Conservation (phyloP, 306 rosid genomes). For the Mimosa pudica region DNA sequence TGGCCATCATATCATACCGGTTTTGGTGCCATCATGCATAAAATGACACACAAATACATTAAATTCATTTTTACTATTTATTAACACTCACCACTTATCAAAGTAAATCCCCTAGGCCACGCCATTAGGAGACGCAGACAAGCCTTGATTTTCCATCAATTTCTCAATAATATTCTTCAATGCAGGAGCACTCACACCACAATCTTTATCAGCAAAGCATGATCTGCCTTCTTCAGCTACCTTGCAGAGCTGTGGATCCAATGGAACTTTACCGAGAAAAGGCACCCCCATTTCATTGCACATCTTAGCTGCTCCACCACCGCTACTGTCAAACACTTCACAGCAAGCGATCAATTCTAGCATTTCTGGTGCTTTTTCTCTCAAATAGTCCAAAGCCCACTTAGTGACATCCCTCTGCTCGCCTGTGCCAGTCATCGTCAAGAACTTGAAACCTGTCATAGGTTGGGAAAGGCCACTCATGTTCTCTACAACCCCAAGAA, state of each 20-base stretch:
- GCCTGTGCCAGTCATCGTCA: slow-evolving; percentile 56
- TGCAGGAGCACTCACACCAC: slow-evolving; percentile 73
- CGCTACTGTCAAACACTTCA: slow-evolving; percentile 84
- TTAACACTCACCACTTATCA: slow-evolving; percentile 5
- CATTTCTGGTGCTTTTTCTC: slow-evolving; percentile 71
- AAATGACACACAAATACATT: not conserved
- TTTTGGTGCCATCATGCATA: not conserved
- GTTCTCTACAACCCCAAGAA: slow-evolving; percentile 89
- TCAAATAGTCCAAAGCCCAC: slow-evolving; percentile 62
- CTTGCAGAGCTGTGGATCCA: slow-evolving; percentile 91
- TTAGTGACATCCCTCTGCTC: slow-evolving; percentile 74
- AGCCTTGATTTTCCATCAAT: slow-evolving; percentile 54
- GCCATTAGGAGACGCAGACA: slow-evolving; percentile 44
- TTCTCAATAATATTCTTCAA: slow-evolving; percentile 71
- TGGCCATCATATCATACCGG: not conserved
- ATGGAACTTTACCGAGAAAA: slow-evolving; percentile 86
- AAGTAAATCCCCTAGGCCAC: slow-evolving; percentile 42
- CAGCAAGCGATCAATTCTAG: slow-evolving; percentile 57
- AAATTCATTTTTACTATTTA: not conserved
- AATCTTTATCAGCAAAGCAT: slow-evolving; percentile 65
- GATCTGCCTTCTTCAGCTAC: slow-evolving; percentile 95
- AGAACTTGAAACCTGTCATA: slow-evolving; percentile 60
- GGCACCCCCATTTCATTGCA: slow-evolving; percentile 78
- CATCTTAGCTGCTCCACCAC: slow-evolving; percentile 89
- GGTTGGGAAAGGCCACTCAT: slow-evolving; percentile 88